Conservation (phyloP, 2,329 filamentous ascomycete genomes). For the Cladosporium sp. region DNA sequence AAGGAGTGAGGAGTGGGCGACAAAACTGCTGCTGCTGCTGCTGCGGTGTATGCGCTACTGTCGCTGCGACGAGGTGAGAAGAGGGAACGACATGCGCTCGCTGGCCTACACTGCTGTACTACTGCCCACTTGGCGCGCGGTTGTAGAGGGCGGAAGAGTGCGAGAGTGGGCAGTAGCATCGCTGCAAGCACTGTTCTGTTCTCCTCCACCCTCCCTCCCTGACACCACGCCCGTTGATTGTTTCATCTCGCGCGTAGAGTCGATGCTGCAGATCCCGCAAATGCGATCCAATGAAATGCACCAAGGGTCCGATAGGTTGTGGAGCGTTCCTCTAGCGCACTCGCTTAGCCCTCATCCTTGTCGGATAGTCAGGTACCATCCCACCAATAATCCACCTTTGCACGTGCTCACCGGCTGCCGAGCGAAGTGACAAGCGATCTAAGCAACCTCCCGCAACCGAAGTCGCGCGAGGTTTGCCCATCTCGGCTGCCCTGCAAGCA, state of each 20-base stretch:
- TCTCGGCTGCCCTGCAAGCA: not conserved
- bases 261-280: not conserved
- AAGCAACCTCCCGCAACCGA: not conserved
- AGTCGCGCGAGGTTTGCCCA: not conserved
- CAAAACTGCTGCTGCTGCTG: not conserved
- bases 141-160: not conserved
- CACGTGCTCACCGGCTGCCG: not conserved
- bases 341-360: not conserved
- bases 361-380: not conserved
- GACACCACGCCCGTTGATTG: not conserved
- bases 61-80: not conserved
- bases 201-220: constrained; percentile 5
- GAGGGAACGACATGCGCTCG: constrained; percentile 8
- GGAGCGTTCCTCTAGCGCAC: not conserved
- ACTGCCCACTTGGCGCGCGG: constrained; percentile 8
- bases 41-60: constrained; percentile 2
- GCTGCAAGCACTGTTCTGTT: constrained; percentile 1
- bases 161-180: not conserved
- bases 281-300: not conserved
- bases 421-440: not conserved
- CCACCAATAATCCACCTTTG: not conserved
- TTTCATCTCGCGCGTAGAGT: constrained; percentile 11
- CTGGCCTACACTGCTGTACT: not conserved
- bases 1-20: not conserved
- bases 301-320: not conserved